Evolutionary conservation across 2,329 filamentous ascomycete genomes (phyloP).

Genomic region (Fusarium staphyleae): DNA sequence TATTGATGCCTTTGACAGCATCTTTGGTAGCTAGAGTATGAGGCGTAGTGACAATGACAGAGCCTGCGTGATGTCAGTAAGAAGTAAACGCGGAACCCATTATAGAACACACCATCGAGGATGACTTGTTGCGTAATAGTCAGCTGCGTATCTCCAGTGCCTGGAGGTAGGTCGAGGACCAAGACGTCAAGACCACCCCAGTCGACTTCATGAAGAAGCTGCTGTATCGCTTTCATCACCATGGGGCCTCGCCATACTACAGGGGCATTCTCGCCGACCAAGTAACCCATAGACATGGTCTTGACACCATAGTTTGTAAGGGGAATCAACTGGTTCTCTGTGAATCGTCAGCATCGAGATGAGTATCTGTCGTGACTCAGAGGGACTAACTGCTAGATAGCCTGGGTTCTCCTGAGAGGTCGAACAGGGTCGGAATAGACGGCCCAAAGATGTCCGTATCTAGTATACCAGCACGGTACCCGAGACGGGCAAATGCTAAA

Average conservation of each 20-base stretch:
- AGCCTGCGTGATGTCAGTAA: constrained; percentile 55
- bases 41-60: constrained; percentile 89
- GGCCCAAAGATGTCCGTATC: constrained; percentile 98
- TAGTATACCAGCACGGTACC: constrained; percentile 83
- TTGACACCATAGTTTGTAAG: constrained; percentile 94
- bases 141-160: constrained; percentile 93
- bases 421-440: constrained; percentile 88
- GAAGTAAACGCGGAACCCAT: background rate
- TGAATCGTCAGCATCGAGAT: constrained; percentile 10
- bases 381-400: constrained; percentile 70
- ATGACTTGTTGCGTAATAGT: constrained; percentile 95
- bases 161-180: constrained; percentile 89
- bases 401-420: constrained; percentile 79
- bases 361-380: background rate
- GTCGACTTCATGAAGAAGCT: constrained; percentile 92
- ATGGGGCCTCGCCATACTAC: constrained; percentile 96
- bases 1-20: constrained; percentile 87
- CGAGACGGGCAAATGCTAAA: constrained; percentile 81
- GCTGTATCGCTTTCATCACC: constrained; percentile 97
- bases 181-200: constrained; percentile 91
- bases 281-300: constrained; percentile 98
- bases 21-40: constrained; percentile 93
- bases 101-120: constrained; percentile 70
- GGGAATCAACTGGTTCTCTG: constrained; percentile 82
- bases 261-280: constrained; percentile 79